A percentile compares a stretch with the other conserved stretches of the same genome.
Evolutionary conservation across 257 asterid genomes (phyloP).

Genomic region (Jacaranda mimosifolia): DNA sequence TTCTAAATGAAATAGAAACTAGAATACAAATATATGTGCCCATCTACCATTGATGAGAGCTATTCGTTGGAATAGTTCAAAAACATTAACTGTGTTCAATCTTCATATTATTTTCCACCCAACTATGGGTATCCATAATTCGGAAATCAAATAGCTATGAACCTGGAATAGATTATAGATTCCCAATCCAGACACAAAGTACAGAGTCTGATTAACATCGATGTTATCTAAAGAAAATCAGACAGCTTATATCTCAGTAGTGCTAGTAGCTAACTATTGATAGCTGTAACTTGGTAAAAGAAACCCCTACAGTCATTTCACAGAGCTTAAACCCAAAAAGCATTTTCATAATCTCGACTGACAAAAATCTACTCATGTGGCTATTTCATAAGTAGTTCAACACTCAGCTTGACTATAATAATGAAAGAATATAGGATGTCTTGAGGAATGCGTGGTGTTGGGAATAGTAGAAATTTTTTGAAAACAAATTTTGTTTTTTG

Average conservation of each 20-base stretch:
- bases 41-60: too few species aligned
- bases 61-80: too few species aligned
- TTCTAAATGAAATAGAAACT: too few species aligned
- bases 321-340: not conserved
- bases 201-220: not conserved
- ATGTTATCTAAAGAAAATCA: not conserved
- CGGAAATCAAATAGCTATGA: not conserved
- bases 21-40: too few species aligned
- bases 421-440: too few species aligned
- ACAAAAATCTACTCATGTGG: not conserved
- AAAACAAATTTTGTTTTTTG: too few species aligned
- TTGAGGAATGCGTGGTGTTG: too few species aligned
- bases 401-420: not conserved
- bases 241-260: not conserved
- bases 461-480: too few species aligned
- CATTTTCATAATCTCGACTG: not conserved
- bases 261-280: not conserved
- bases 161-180: not conserved
- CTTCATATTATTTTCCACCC: not conserved
- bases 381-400: slow-evolving; percentile 2
- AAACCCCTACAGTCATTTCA: not conserved
- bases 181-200: not conserved
- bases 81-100: not conserved
- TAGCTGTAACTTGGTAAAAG: not conserved
- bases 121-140: not conserved